Evolutionary conservation across 1,284 basidiomycete genomes (phyloP), one percentile per base, ranked within the genome.

Genomic region (Ganoderma meredithae): DNA sequence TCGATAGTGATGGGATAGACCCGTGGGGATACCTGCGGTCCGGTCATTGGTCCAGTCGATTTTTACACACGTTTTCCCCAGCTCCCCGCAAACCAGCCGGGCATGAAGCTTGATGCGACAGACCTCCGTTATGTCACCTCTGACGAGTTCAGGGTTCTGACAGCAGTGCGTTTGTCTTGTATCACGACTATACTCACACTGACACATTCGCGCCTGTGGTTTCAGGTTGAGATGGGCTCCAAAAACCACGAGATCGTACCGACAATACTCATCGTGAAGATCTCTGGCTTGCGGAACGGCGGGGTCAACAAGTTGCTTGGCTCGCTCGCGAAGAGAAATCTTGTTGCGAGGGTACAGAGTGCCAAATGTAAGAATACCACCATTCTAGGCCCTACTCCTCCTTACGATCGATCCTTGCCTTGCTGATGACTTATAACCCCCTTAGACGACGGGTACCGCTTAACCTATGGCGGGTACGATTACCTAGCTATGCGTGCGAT

Each of bases 241-340:
- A 98, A 98, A 83, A 99, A 99, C 77, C 97, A 99, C 78, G 94
- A 99, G 81, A 88, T 98, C 55, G 97, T 99, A 2, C 97, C 97
- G 1, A 91, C 95, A 0, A 79, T 88, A 0, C 88, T 99, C 68
- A 95, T 99, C 73, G 92, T 94, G 3, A 95, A 97, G 80, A 93
- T 99, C 60, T 96, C 96, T 10, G 94, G 95, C 22, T 84, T 99
- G 62, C 85, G 96, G 41, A 93, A 93, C 72, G 96, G 97, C 53
- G 95, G 96, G 1, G 94, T 98, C 64, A 98, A 96, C 83, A 99
- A 99, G 81, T 83, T 95, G 49, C 86, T 99, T 65, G 95, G 95
- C 3, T 90, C 90, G 27, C 87, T 99, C 7, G 95, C 96, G 0
- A 98, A 98, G 84, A 87, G 97, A 64, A 96, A 95, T 73, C 83